Base-by-base conservation (phyloP, 768 basidiomycete genomes). In the Psilocybe sp. region DNA sequence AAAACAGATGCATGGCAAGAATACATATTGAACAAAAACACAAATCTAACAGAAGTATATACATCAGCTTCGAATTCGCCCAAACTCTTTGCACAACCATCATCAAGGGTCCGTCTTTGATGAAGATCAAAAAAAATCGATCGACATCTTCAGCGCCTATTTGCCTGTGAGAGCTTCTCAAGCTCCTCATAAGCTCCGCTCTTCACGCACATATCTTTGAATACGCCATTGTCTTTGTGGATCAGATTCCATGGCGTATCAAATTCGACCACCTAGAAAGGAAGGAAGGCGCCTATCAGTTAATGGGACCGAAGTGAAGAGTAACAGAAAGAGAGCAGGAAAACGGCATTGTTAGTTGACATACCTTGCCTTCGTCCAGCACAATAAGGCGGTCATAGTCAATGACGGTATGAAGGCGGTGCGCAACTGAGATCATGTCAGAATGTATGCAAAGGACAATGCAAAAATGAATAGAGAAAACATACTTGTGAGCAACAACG, bases 301-400 rank as follows among this genome's bases (percentile, higher is more conserved):
- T 4, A 28, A 7, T 28, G 3, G 23, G 23, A 28, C 23, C 7
- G 23, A 28, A 28, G 23, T 38, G 15, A 12, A 32, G 13, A n/a
- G 38, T 19, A 43, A 34, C 34, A n/a, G 35, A 40, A 32, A 20
- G 37, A 13, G 6, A 32, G 37, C 14, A 19, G 7, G 31, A 19
- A 40, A 34, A 45, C 28, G 11, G 13, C 53, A 8, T 28, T 8
- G 36, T 19, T 18, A 33, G 47, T 23, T 9, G 14, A 5, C 36
- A 20, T 53, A 78, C 78, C 62, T 70, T 63, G 60, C 85, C 82
- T 51, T 82, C 80, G 70, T 93, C 89, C n/a, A 93, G 70, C 8
- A 93, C 84, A 52, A 93, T 77, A 51, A 94, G 67, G 28, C 85
- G 74, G 66, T 87, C 85, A 58, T 94, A 85, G 65, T 94, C 88